Percentiles rank a stretch among this genome's conserved stretches.
phyloP scores from a whole-genome alignment of 306 rosid species.

The Vicia sativa region DNA sequence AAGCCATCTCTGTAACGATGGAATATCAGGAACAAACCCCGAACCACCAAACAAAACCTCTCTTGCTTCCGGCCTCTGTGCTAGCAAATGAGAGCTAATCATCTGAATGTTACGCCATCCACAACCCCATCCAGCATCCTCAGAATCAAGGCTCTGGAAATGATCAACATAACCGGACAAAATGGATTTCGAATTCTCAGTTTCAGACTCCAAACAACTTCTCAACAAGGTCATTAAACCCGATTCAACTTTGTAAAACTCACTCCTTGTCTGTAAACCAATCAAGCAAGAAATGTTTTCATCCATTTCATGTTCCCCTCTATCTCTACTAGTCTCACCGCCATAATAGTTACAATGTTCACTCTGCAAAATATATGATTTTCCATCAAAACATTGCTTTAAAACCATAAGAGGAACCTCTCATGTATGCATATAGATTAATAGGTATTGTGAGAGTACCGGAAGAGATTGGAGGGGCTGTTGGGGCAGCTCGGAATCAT shows the following conservation, averaged over 20 bases:
- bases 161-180: conserved; percentile 73
- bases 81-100: conserved; percentile 74
- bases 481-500: neutral
- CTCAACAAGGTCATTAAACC: conserved; percentile 69
- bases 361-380: conserved; percentile 43
- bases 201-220: conserved; percentile 73
- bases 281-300: conserved; percentile 57
- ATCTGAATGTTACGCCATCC: conserved; percentile 92
- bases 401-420: neutral
- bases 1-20: conserved; percentile 83
- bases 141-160: conserved; percentile 62
- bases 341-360: conserved; percentile 30
- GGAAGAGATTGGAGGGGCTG: conserved; percentile 30
- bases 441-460: neutral
- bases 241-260: conserved; percentile 56
- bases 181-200: conserved; percentile 50
- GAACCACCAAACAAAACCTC: conserved; percentile 71
- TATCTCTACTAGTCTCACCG: conserved; percentile 37
- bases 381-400: neutral
- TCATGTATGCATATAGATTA: neutral
- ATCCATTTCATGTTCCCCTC: conserved; percentile 36
- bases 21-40: conserved; percentile 77
- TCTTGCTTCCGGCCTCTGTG: conserved; percentile 57
- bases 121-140: conserved; percentile 90
- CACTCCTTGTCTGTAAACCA: conserved; percentile 56